Percentiles rank a stretch among this genome's conserved stretches.
Evolutionary conservation across 148 eudicot species (phyloP).

Genomic region (Beta vulgaris): DNA sequence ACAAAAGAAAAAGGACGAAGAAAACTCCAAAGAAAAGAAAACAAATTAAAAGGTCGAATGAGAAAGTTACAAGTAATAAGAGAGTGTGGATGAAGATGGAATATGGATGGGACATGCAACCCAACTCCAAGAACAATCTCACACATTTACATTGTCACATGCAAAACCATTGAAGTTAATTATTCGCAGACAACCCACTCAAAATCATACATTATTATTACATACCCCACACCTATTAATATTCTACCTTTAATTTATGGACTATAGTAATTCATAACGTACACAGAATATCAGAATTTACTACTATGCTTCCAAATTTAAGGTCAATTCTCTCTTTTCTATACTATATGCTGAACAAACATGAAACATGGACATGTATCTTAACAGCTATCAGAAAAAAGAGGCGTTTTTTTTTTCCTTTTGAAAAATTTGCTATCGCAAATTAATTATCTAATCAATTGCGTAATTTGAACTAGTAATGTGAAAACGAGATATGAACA

Average conservation of each 20-base stretch:
- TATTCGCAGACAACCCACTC: not conserved
- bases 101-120: conserved; percentile 13
- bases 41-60: not conserved
- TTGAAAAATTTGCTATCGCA: too few species aligned
- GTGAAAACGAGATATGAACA: too few species aligned
- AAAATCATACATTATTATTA: too few species aligned
- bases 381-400: too few species aligned
- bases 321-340: not conserved
- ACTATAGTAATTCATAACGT: not conserved
- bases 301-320: not conserved
- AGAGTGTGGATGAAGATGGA: too few species aligned
- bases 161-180: not conserved
- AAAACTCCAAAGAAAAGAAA: not conserved
- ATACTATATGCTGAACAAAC: too few species aligned
- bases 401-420: too few species aligned
- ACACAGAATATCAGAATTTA: not conserved
- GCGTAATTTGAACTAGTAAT: not conserved
- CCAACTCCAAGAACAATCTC: conserved; percentile 2
- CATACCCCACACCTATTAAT: not conserved
- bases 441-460: too few species aligned
- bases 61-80: not conserved
- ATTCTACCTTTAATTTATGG: not conserved
- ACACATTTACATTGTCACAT: not conserved
- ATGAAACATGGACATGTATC: too few species aligned
- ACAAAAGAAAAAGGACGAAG: not conserved